Evolutionary conservation across 2,329 filamentous ascomycete species (phyloP).

Genomic region (Paecilomyces sp.): DNA sequence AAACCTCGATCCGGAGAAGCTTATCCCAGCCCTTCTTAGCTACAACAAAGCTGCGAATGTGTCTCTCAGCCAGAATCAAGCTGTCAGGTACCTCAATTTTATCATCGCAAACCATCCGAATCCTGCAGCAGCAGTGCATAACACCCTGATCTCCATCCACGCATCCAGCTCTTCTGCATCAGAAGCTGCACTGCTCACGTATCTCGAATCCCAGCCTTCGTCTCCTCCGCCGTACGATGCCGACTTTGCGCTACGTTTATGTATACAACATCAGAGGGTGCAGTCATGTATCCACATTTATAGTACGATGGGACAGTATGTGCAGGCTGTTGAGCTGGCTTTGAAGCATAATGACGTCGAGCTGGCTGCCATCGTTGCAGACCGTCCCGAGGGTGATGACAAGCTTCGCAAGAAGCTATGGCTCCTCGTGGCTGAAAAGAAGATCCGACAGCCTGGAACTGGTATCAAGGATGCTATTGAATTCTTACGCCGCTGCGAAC

Average conservation of each 20-base stretch:
- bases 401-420: slow-evolving; percentile 86
- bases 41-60: slow-evolving; percentile 73
- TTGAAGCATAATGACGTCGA: slow-evolving; percentile 85
- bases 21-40: slow-evolving; percentile 88
- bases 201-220: slow-evolving; percentile 85
- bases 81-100: slow-evolving; percentile 86
- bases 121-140: slow-evolving; percentile 84
- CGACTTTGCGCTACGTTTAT: slow-evolving; percentile 90
- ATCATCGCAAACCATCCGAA: slow-evolving; percentile 75
- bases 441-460: slow-evolving; percentile 71
- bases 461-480: slow-evolving; percentile 92
- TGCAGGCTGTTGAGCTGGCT: slow-evolving; percentile 86
- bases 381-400: slow-evolving; percentile 69
- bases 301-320: slow-evolving; percentile 89
- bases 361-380: slow-evolving; percentile 80
- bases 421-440: slow-evolving; percentile 90
- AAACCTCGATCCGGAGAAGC: slow-evolving; percentile 73
- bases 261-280: slow-evolving; percentile 88
- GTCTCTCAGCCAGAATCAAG: slow-evolving; percentile 72
- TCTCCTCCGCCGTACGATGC: slow-evolving; percentile 82
- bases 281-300: slow-evolving; percentile 97
- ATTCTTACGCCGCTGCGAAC: slow-evolving; percentile 83
- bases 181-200: slow-evolving; percentile 77
- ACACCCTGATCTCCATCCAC: slow-evolving; percentile 93
- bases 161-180: slow-evolving; percentile 77